A percentile compares a stretch with the other conserved stretches of the same genome.
phyloP scores from a whole-genome alignment of 163 green algal species.

The Chlamydomonas reinhardtii region DNA sequence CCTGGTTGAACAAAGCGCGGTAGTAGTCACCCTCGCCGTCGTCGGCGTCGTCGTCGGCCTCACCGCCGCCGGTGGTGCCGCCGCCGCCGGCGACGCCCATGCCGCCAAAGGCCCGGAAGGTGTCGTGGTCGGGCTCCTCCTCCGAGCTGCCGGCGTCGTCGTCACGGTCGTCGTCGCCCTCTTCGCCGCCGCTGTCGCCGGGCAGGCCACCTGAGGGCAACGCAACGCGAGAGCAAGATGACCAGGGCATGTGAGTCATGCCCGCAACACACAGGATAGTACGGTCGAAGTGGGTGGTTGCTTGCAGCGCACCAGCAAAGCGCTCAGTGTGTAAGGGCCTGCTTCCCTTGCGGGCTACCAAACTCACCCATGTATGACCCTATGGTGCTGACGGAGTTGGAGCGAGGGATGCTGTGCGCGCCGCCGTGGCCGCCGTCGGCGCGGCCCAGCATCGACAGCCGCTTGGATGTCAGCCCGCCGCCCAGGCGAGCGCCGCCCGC shows the following conservation, averaged over 20 bases:
- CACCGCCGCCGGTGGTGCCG: not conserved
- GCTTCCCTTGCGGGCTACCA: too few species aligned
- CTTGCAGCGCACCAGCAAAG: too few species aligned
- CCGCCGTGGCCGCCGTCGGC: not conserved
- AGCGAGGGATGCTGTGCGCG: not conserved
- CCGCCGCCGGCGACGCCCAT: conserved; percentile 5
- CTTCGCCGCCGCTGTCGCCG: conserved; percentile 50
- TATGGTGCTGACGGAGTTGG: conserved; percentile 23
- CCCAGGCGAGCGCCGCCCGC: not conserved
- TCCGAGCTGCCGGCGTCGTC: not conserved
- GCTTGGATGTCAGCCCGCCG: not conserved
- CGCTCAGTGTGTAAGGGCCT: not conserved
- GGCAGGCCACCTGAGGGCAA: not conserved
- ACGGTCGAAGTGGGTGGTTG: too few species aligned
- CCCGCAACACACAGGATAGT: too few species aligned
- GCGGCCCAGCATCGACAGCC: conserved; percentile 1
- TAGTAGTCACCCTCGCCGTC: conserved; percentile 35
- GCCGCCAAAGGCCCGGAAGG: conserved; percentile 28
- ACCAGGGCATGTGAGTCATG: too few species aligned
- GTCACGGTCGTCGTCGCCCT: conserved; percentile 44
- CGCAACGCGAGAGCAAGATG: too few species aligned
- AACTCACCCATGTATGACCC: conserved; percentile 20
- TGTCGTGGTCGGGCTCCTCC: conserved; percentile 40
- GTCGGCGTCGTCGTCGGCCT: conserved; percentile 5
- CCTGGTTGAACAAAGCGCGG: conserved; percentile 15